Conservation (phyloP, 306 rosid species). For the Sesbania bispinosa region DNA sequence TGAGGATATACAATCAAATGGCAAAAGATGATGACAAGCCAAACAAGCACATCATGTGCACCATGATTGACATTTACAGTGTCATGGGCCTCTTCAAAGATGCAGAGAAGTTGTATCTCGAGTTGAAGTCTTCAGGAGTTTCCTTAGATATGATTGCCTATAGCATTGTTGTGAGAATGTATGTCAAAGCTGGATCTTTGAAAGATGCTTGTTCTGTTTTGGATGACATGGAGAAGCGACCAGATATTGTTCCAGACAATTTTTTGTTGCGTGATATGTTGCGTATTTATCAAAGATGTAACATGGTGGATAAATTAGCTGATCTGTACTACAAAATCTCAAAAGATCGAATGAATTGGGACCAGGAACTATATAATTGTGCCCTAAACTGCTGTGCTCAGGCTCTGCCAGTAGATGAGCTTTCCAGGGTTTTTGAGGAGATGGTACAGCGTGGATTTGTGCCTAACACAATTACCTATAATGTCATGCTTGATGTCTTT, state of each 20-base stretch:
- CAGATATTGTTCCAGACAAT: slow-evolving; percentile 61
- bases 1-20: slow-evolving; percentile 53
- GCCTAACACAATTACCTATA: slow-evolving; percentile 66
- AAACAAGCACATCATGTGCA: slow-evolving; percentile 73
- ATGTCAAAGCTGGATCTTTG: slow-evolving; percentile 70
- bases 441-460: slow-evolving; percentile 69
- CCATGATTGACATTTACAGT: slow-evolving; percentile 81
- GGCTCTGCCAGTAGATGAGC: slow-evolving; percentile 83
- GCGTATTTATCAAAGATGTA: slow-evolving; percentile 71
- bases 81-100: slow-evolving; percentile 55
- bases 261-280: slow-evolving; percentile 71
- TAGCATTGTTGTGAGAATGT: slow-evolving; percentile 77
- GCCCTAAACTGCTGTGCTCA: slow-evolving; percentile 79
- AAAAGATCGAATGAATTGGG: slow-evolving; percentile 60
- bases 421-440: slow-evolving; percentile 74
- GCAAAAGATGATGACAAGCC: slow-evolving; percentile 44
- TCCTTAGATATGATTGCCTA: slow-evolving; percentile 74
- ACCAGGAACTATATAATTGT: slow-evolving; percentile 78
- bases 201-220: slow-evolving; percentile 78
- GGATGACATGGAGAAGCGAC: slow-evolving; percentile 54
- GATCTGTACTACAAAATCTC: slow-evolving; percentile 60
- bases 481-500: slow-evolving; percentile 70
- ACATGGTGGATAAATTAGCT: slow-evolving; percentile 57
- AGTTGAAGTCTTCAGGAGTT: slow-evolving; percentile 55
- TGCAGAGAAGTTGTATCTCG: slow-evolving; percentile 61